phyloP scores from a whole-genome alignment of 176 grass and related monocot genomes.

The Echinochloa phyllopogon region DNA sequence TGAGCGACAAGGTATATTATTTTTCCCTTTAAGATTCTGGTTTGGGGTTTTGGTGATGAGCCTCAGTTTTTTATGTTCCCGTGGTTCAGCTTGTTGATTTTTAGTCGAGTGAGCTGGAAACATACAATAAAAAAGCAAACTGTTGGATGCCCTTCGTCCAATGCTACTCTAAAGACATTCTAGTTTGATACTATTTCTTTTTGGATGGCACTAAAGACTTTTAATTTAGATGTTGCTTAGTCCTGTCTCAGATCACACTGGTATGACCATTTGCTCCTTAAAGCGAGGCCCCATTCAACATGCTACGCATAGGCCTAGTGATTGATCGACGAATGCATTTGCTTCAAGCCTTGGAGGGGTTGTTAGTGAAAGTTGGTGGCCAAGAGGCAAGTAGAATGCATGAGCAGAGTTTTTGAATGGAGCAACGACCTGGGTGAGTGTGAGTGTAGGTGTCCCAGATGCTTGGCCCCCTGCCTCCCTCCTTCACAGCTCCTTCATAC shows the following conservation, averaged over 20 bases:
- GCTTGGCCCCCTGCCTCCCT: conserved; percentile 65
- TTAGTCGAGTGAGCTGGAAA: neutral
- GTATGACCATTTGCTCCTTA: neutral
- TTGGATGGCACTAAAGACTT: neutral
- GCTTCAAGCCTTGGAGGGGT: neutral
- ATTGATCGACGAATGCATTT: neutral
- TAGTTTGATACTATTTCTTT: neutral
- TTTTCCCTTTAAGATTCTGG: neutral
- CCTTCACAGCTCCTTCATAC: conserved; percentile 79
- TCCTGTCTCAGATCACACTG: neutral
- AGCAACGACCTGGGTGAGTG: conserved; percentile 65
- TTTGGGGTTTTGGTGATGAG: neutral
- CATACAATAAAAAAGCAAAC: neutral
- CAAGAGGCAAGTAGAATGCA: conserved; percentile 22
- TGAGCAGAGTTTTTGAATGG: conserved; percentile 18
- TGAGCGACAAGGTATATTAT: neutral
- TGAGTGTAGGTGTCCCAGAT: conserved; percentile 92
- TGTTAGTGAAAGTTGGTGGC: neutral
- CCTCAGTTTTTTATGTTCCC: neutral
- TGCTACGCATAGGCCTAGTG: neutral
- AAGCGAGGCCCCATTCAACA: neutral
- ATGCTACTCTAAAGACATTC: neutral
- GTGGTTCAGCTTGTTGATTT: neutral
- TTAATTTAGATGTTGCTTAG: neutral
- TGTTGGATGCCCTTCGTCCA: neutral